These are phyloP conservation scores for Immersiella caudata DNA, from an alignment of 495 filamentous ascomycete genomes.

Conservation along the genomic window DNA sequence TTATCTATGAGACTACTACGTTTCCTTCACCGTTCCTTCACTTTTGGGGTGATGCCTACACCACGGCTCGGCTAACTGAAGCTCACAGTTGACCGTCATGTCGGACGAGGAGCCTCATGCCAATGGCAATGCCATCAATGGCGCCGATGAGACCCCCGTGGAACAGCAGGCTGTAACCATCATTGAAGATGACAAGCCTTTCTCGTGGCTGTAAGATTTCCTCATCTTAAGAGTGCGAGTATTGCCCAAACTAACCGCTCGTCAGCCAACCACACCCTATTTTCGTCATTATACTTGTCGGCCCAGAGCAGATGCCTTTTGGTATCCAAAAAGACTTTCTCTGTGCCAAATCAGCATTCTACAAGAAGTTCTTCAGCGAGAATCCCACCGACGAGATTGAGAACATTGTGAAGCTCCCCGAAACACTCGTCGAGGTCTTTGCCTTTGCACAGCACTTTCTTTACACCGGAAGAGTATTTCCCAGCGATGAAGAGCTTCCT, in stretches of 20 bases:
- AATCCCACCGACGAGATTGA: conserved; percentile 42
- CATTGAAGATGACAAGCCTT: conserved; percentile 21
- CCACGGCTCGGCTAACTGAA: background rate
- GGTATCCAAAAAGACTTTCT: conserved; percentile 60
- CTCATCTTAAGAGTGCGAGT: background rate
- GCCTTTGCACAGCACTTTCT: conserved; percentile 56
- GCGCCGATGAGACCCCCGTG: background rate
- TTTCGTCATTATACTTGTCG: conserved; percentile 55
- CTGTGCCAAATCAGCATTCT: conserved; percentile 52
- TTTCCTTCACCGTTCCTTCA: no score
- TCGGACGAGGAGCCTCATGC: background rate
- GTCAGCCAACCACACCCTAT: conserved; percentile 54
- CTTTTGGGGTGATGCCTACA: no score
- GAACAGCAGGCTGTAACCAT: background rate
- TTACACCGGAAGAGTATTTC: conserved; percentile 51
- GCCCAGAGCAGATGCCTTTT: conserved; percentile 52
- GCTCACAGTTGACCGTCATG: background rate
- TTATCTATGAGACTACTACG: no score
- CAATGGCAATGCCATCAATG: conserved; percentile 1
- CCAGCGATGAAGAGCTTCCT: conserved; percentile 41
- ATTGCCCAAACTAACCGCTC: conserved; percentile 15
- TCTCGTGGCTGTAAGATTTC: conserved; percentile 42
- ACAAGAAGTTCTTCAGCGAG: conserved; percentile 45
- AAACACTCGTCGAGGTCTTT: conserved; percentile 50
- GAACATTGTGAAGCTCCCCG: conserved; percentile 49